These are phyloP conservation scores for Sporothrix inflata DNA, from an alignment of 2,329 filamentous ascomycete species.

Conservation along the genomic window DNA sequence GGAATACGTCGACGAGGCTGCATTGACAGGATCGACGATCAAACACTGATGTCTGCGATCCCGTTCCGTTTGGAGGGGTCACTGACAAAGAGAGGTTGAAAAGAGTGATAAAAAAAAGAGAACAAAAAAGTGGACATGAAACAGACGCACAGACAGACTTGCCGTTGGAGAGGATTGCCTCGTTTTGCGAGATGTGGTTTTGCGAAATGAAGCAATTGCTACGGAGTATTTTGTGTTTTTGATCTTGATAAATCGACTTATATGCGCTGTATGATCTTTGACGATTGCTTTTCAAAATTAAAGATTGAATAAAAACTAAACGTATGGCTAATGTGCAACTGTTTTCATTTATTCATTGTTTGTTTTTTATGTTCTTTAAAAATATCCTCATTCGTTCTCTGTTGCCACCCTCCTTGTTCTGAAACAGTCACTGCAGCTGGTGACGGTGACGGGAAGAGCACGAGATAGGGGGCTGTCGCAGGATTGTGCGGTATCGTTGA, in stretches of 20 bases:
- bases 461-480: neutral
- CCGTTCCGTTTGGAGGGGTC: neutral
- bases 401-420: neutral
- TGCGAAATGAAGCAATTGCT: too few species aligned
- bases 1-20: neutral
- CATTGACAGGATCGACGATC: slow-evolving; percentile 12
- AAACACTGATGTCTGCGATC: neutral
- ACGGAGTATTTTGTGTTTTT: too few species aligned
- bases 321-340: too few species aligned
- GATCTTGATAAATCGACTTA: too few species aligned
- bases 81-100: neutral
- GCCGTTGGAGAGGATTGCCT: neutral
- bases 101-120: neutral
- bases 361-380: too few species aligned
- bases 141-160: neutral
- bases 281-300: too few species aligned
- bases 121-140: slow-evolving; percentile 8
- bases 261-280: too few species aligned
- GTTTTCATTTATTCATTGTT: too few species aligned
- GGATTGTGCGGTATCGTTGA: neutral
- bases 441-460: neutral
- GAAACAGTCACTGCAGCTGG: neutral
- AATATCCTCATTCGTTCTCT: neutral
- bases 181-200: neutral
- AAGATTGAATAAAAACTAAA: neutral